phyloP scores from a whole-genome alignment of 495 filamentous ascomycete genomes.

The Penicillium turbatum region DNA sequence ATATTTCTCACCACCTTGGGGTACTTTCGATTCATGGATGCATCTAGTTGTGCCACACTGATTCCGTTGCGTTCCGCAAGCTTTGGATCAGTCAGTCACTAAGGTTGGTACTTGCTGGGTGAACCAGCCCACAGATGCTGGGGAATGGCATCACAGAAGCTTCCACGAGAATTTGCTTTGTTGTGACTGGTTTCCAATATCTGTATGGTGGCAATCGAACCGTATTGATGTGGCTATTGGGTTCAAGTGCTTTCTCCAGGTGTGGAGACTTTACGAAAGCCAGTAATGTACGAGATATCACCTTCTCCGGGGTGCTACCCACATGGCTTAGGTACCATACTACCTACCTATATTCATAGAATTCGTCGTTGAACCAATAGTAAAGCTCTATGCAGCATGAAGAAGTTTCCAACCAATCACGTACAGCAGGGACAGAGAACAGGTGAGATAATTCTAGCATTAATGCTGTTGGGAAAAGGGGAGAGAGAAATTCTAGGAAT shows the following conservation, averaged over 20 bases:
- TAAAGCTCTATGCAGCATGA: no score
- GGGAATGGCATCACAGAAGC: neutral
- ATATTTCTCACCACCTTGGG: conserved; percentile 21
- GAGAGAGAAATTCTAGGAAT: neutral
- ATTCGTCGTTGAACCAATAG: no score
- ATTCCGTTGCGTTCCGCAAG: conserved; percentile 15
- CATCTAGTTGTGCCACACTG: conserved; percentile 12
- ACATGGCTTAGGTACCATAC: no score
- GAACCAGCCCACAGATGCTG: neutral
- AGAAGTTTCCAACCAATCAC: no score
- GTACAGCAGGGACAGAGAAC: no score
- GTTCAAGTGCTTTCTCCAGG: no score
- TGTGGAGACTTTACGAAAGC: no score
- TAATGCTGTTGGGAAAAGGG: no score
- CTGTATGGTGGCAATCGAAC: neutral
- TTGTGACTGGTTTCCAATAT: neutral
- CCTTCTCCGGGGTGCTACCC: no score
- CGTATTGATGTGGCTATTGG: neutral
- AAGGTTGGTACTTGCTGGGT: neutral
- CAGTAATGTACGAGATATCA: no score
- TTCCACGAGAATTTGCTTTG: neutral
- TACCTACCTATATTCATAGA: no score
- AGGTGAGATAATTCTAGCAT: no score
- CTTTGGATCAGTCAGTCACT: conserved; percentile 9
- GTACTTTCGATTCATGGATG: conserved; percentile 12